Evolutionary conservation across 1,139 yeast species (phyloP), one percentile per base, ranked within the genome.

Genomic region (Debaryomyces udenii): DNA sequence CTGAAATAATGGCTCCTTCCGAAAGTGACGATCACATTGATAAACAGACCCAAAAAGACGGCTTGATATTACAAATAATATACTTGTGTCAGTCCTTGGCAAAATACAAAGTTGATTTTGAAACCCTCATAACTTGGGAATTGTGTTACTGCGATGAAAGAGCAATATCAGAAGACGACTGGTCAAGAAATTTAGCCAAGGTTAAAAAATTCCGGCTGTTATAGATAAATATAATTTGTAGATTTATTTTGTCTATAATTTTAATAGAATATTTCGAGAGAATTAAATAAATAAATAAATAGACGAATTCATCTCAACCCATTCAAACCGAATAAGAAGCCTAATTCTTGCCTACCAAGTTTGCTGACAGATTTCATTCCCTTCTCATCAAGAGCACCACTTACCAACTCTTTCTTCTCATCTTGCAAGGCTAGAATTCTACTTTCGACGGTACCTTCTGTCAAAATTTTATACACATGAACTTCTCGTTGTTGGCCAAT

Each of bases 401-500:
- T 86, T 31, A 91, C 89, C 57, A 89, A 57, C 49, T 80, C 83
- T 52, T 83, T 81, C 67, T 91, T 91, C 50, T 78, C 67, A 39
- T 79, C 74, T 58, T 91, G 98, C 43, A 91, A 70, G 38, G 74
- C 80, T 66, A 86, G 73, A 44, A 91, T 90, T 56, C 97, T 78
- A 59, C 87, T 94, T 58, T 91, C 99, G 9, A 91, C 89, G 0
- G 96, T 82, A 31, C 77, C 74, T 28, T 69, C 60, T 38, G 85
- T 77, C 54, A 86, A 74, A 15, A 91, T 64, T 50, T 89, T 74
- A 61, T 90, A 84, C 17, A 91, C 88, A 49, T 63, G 69, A 10
- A 91, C 98, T 32, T 82, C 83, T 42, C 80, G 71, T 26, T 78
- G 76, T 64, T 91, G 99, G 5, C 97, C 96, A 50, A 91, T 87